Conservation (phyloP, 306 rosid genomes). For the Delonix regia region DNA sequence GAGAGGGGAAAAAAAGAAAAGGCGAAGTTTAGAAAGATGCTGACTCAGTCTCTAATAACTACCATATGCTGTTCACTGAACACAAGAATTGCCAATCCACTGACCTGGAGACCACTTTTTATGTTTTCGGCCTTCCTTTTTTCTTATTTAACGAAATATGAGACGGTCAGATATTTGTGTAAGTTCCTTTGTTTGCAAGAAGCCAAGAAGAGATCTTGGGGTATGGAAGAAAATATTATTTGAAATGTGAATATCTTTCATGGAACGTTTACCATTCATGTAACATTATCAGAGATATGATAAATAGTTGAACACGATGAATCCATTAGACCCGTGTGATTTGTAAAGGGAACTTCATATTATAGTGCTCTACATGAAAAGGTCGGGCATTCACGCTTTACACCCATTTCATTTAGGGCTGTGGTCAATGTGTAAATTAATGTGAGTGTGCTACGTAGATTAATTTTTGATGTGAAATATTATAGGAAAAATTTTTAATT, state of each 20-base stretch:
- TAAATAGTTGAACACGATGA: conserved; percentile 9
- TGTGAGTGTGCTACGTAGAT: neutral
- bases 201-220: conserved; percentile 17
- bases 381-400: neutral
- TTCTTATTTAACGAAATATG: conserved; percentile 12
- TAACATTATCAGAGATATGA: conserved; percentile 15
- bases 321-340: conserved; percentile 18
- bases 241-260: conserved; percentile 24
- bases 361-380: conserved; percentile 8
- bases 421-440: neutral
- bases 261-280: conserved; percentile 21
- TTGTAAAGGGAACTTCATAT: conserved; percentile 30
- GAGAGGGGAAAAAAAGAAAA: conserved; percentile 93
- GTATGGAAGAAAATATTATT: conserved; percentile 6
- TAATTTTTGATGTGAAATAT: neutral
- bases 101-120: conserved; percentile 43
- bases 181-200: neutral
- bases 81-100: conserved; percentile 32
- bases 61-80: conserved; percentile 35
- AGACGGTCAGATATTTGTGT: conserved; percentile 29
- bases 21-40: conserved; percentile 71
- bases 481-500: too few species aligned
- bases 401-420: neutral
- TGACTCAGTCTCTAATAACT: conserved; percentile 56
- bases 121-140: conserved; percentile 32